Base-by-base conservation (phyloP, 2,329 filamentous ascomycete species). In the Cordyceps militaris region DNA sequence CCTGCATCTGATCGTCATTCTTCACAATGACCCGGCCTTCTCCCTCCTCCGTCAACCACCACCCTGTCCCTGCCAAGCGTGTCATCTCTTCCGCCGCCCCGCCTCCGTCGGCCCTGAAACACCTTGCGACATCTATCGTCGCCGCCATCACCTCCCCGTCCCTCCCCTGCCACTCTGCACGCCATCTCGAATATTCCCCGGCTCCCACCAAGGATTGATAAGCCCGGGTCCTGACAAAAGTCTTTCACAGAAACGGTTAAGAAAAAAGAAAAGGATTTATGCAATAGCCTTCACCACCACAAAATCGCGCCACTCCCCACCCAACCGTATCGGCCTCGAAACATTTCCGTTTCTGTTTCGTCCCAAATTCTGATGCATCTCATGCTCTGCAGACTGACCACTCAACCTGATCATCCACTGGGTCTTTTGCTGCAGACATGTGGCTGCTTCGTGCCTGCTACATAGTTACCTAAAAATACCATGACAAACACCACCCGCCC, bases 81-180 rank as follows among this genome's bases (percentile, higher is more conserved):
- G 34, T 42, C 54, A 48, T 48, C 53, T 57, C 36, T 7, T 49
- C 36, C 19, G 14, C 36, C 26, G 9, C 26, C 38, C 54, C 14
- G 6, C 14, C 24, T 30, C n/a, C 32, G 32, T 43, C 53, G 36
- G 34, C 52, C 56, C 56, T 57, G 56, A 57, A 57, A 57, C 56
- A 47, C 13, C 16, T 46, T 57, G 56, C 56, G 48, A 57, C 56
- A 26, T 49, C 16, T 40, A 57, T 51, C 48, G 56, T 57, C 56
- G 40, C 53, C 47, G 36, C 53, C 42, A 56, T 9, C 36, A 13
- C 30, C 38, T 26, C 26, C 14, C 13, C 5, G n/a, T 24, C 21
- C 21, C 24, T 34, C 9, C 24, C 23, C 40, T 21, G 4, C 13
- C 21, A 11, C 19, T 11, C 30, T 32, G 30, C 30, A 6, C 6